These are phyloP conservation scores for Paraphoma chrysanthemicola DNA, from an alignment of 2,329 filamentous ascomycete genomes.

Conservation along the genomic window DNA sequence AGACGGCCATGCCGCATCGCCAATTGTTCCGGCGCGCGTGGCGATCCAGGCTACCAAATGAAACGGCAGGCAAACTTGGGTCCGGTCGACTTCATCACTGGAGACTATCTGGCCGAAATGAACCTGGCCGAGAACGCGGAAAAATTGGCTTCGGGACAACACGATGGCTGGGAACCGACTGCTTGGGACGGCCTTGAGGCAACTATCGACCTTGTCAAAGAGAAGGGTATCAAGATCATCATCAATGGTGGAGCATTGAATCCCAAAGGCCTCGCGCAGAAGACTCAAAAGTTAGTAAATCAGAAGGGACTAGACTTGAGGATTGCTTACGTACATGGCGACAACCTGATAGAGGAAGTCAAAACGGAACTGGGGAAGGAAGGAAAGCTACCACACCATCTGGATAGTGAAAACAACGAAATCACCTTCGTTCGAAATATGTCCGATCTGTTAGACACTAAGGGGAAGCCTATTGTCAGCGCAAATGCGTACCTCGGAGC, in stretches of 20 bases:
- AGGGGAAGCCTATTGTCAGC: neutral
- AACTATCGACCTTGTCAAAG: conserved; percentile 36
- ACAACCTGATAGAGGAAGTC: neutral
- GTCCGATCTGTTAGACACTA: neutral
- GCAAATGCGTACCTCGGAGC: neutral
- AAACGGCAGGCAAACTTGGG: neutral
- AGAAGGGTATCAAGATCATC: conserved; percentile 59
- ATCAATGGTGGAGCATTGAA: conserved; percentile 64
- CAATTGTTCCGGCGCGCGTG: neutral
- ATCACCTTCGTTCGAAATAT: neutral
- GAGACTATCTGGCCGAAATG: conserved; percentile 46
- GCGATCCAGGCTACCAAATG: neutral
- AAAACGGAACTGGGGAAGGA: neutral
- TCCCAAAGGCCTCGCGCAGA: conserved; percentile 57
- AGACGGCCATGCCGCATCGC: neutral
- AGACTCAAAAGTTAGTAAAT: conserved; percentile 35
- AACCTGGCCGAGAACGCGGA: conserved; percentile 39
- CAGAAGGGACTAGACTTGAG: neutral
- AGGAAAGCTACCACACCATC: neutral
- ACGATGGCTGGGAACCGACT: too few relatives aligned
- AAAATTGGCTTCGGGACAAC: too few relatives aligned
- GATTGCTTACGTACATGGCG: neutral
- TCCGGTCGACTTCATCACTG: conserved; percentile 50
- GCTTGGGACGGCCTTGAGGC: too few relatives aligned
- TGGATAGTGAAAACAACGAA: neutral